phyloP scores from a whole-genome alignment of 331 rosid species.

The Arachis monticola region DNA sequence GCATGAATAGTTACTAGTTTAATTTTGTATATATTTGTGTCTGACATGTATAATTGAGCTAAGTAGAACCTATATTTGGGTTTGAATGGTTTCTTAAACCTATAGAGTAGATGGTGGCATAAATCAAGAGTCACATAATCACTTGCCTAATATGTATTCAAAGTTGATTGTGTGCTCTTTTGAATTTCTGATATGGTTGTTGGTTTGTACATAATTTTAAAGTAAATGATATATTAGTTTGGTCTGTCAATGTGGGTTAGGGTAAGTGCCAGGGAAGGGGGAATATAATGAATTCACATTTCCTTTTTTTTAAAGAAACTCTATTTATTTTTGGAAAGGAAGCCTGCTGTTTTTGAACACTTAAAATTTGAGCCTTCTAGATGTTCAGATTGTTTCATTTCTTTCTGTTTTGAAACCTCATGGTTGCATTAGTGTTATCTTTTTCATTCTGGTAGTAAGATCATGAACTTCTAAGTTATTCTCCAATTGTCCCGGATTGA shows the following conservation, averaged over 20 bases:
- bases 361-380: constrained; percentile 13
- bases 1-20: neutral
- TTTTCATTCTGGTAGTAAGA: neutral
- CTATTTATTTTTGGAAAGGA: neutral
- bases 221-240: no score
- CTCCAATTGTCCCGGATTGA: neutral
- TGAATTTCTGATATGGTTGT: no score
- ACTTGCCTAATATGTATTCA: no score
- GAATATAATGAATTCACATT: constrained; percentile 5
- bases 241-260: constrained; percentile 4
- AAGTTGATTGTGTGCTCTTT: no score
- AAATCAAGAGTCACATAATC: no score
- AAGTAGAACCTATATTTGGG: neutral
- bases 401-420: constrained; percentile 9
- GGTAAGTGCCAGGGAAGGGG: neutral
- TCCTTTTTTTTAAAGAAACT: neutral
- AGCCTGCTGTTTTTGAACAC: constrained; percentile 10
- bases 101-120: no score
- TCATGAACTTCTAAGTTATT: constrained; percentile 6
- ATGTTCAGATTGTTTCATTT: neutral
- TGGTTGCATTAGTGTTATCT: neutral
- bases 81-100: constrained; percentile 2
- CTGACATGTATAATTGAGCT: constrained; percentile 9
- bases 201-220: no score
- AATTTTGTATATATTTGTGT: constrained; percentile 12